Evolutionary conservation across 2,329 filamentous ascomycete genomes (phyloP).

Genomic region (Colletotrichum magnum): DNA sequence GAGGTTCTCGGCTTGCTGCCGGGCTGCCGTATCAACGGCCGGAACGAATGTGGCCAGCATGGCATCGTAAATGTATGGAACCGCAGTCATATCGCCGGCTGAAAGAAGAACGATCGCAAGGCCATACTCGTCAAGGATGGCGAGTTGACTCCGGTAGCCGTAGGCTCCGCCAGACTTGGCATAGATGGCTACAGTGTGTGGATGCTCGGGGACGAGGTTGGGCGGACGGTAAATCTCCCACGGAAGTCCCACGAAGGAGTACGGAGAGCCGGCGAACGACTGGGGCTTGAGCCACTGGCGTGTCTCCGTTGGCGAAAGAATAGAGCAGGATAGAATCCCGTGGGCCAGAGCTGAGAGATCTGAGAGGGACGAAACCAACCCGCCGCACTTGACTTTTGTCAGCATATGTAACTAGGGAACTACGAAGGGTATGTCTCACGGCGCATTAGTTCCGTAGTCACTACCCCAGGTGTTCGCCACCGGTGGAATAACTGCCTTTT

Average conservation of each 20-base stretch:
- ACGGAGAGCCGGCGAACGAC: constrained; percentile 47
- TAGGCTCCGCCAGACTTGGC: constrained; percentile 53
- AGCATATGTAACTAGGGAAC: constrained; percentile 17
- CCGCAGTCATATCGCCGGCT: constrained; percentile 48
- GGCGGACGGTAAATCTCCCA: constrained; percentile 54
- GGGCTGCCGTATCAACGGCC: constrained; percentile 46
- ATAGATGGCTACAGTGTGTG: constrained; percentile 51
- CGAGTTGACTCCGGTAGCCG: constrained; percentile 53
- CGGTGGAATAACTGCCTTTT: constrained; percentile 51
- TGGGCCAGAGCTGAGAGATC: constrained; percentile 49
- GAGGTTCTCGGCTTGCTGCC: constrained; percentile 46
- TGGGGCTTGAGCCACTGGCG: constrained; percentile 53
- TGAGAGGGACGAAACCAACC: constrained; percentile 51
- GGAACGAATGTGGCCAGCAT: constrained; percentile 47
- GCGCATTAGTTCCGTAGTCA: constrained; percentile 51
- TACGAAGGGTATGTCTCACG: constrained; percentile 45
- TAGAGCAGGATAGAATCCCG: constrained; percentile 47
- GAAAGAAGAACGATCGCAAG: constrained; percentile 50
- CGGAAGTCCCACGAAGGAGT: constrained; percentile 52
- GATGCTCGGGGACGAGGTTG: constrained; percentile 45
- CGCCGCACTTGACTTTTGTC: constrained; percentile 46
- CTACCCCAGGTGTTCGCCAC: constrained; percentile 51
- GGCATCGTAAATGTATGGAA: constrained; percentile 46
- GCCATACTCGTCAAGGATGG: constrained; percentile 53
- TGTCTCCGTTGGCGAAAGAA: constrained; percentile 45